A percentile compares a stretch with the other conserved stretches of the same genome.
Evolutionary conservation across 2,329 filamentous ascomycete species (phyloP).

Genomic region (Celoporthe dispersa): DNA sequence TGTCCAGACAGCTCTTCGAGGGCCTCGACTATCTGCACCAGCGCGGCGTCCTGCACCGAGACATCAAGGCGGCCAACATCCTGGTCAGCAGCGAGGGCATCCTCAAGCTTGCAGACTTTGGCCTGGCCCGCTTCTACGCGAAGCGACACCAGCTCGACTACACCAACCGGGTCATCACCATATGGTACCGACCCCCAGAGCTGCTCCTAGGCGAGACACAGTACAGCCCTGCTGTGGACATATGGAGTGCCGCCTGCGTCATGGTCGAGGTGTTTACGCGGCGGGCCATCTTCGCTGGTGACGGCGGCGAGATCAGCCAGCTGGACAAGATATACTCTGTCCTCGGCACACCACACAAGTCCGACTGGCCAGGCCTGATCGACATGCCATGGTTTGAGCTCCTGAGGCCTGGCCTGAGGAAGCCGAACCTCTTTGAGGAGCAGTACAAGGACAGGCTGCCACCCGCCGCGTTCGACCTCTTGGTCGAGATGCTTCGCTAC

Average conservation of each 20-base stretch:
- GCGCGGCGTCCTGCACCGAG: slow-evolving; percentile 90
- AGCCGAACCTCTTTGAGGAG: slow-evolving; percentile 77
- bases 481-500: slow-evolving; percentile 84
- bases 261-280: slow-evolving; percentile 95
- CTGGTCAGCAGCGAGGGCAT: slow-evolving; percentile 87
- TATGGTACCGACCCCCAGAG: slow-evolving; percentile 95
- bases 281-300: slow-evolving; percentile 91
- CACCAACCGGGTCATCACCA: slow-evolving; percentile 97
- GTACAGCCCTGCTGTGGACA: slow-evolving; percentile 87
- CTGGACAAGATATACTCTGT: slow-evolving; percentile 95
- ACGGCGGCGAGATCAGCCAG: slow-evolving; percentile 94
- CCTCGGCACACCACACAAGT: slow-evolving; percentile 82
- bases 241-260: slow-evolving; percentile 97
- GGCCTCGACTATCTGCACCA: slow-evolving; percentile 92
- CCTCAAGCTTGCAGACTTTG: slow-evolving; percentile 94
- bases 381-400: slow-evolving; percentile 98
- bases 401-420: slow-evolving; percentile 75
- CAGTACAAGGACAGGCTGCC: slow-evolving; percentile 80
- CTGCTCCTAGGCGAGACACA: slow-evolving; percentile 88
- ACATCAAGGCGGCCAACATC: slow-evolving; percentile 98
- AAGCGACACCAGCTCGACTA: slow-evolving; percentile 93
- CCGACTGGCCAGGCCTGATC: slow-evolving; percentile 86
- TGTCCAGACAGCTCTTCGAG: slow-evolving; percentile 91
- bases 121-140: slow-evolving; percentile 92
- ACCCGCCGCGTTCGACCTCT: slow-evolving; percentile 79